Conservation (phyloP, 1,139 yeast genomes). For the Geotrichum reessii region DNA sequence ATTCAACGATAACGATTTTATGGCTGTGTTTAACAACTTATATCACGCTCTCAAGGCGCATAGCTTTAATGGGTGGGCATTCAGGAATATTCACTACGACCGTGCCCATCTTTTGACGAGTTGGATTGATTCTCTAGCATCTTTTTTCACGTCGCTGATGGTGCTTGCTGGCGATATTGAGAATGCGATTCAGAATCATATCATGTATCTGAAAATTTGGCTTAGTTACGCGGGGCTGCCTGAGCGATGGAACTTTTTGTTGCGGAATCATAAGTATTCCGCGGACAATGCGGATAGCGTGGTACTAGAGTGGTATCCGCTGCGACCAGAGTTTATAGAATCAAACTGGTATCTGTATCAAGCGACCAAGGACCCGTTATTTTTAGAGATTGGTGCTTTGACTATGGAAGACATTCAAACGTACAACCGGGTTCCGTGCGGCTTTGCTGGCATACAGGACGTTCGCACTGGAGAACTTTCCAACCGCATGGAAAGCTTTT, state of each 20-base stretch:
- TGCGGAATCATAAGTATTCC: neutral
- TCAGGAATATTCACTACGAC: conserved; percentile 51
- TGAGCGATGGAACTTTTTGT: conserved; percentile 67
- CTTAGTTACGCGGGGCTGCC: conserved; percentile 74
- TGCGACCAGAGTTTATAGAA: conserved; percentile 87
- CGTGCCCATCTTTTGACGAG: conserved; percentile 49
- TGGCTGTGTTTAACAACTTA: conserved; percentile 53
- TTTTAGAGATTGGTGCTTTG: conserved; percentile 65
- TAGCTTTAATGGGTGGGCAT: conserved; percentile 51
- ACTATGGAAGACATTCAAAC: conserved; percentile 51
- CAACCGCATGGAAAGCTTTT: conserved; percentile 89
- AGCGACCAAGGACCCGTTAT: conserved; percentile 84
- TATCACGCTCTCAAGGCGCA: conserved; percentile 53
- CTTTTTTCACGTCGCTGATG: conserved; percentile 82
- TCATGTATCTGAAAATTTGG: conserved; percentile 74
- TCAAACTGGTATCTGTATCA: conserved; percentile 77
- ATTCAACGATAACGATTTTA: conserved; percentile 60
- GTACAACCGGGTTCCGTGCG: conserved; percentile 59
- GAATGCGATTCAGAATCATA: conserved; percentile 59
- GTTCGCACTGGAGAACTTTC: conserved; percentile 57
- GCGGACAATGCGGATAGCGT: conserved; percentile 24
- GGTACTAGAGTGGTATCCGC: conserved; percentile 79
- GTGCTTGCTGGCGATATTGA: conserved; percentile 70
- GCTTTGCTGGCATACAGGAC: conserved; percentile 74
- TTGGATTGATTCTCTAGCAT: conserved; percentile 85